phyloP scores from a whole-genome alignment of 1,139 yeast genomes.

The Zygosaccharomyces sapae region DNA sequence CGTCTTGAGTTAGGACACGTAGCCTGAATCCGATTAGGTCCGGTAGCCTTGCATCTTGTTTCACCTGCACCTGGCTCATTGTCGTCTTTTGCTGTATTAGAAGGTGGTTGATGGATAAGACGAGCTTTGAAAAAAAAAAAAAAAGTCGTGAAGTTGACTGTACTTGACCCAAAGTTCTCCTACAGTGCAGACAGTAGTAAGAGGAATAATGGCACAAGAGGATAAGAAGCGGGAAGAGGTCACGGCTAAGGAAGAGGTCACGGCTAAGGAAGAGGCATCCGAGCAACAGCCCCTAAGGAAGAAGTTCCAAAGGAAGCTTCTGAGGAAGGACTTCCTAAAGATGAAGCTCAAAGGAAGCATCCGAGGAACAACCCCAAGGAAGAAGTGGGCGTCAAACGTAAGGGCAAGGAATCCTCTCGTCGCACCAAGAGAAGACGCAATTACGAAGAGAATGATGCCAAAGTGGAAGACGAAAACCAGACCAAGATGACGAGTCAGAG shows the following conservation, averaged over 20 bases:
- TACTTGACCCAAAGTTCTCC: neutral
- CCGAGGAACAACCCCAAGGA: too few relatives aligned
- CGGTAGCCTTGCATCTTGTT: constrained; percentile 43
- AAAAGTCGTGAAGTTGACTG: too few relatives aligned
- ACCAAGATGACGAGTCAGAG: constrained; percentile 49
- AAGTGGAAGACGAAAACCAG: constrained; percentile 42
- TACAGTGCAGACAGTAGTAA: neutral
- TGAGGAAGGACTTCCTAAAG: too few relatives aligned
- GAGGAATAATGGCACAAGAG: constrained; percentile 15
- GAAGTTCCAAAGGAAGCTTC: too few relatives aligned
- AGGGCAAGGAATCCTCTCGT: constrained; percentile 24
- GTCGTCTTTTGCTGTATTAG: neutral
- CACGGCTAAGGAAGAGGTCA: constrained; percentile 3
- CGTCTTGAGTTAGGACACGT: constrained; percentile 68
- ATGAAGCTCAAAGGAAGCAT: too few relatives aligned
- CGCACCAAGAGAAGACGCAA: constrained; percentile 42
- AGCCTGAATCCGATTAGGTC: constrained; percentile 73
- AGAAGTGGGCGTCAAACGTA: constrained; percentile 19
- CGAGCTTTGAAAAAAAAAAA: too few relatives aligned
- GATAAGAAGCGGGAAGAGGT: constrained; percentile 12
- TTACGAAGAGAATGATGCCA: constrained; percentile 48
- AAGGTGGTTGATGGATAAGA: too few relatives aligned
- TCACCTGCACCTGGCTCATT: constrained; percentile 23
- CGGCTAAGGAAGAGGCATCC: too few relatives aligned
- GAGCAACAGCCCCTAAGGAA: too few relatives aligned